Evolutionary conservation across 208 protist genomes (phyloP), one percentile per base, ranked within the genome.

Genomic region (Trypanosoma melophagium): DNA sequence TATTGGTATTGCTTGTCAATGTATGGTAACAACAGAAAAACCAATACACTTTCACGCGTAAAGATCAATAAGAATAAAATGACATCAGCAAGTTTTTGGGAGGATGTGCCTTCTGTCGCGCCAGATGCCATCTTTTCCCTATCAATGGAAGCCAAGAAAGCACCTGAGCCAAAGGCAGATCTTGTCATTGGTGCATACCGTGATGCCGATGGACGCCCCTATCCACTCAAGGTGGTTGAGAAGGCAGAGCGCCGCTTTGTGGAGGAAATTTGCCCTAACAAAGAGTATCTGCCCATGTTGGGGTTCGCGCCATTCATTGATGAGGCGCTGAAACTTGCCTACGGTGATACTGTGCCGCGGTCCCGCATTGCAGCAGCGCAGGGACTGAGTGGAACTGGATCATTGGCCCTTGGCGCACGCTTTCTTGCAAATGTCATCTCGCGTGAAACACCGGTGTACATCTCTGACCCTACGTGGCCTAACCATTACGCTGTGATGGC

Each of bases 101-200:
- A 62, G 12, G 21, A 57, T 28, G 63, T 95, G 8, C 8, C 71
- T 10, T 22, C 58, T 5, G 58, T 76, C 10, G 54, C 73, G 17
- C 69, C 76, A 14, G 89, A 95, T 63, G 40, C 38, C 55, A 89
- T 92, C 50, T 86, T 95, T 51, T 38, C 57, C 0, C 71, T 91
- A 12, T 54, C 81, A 13, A 50, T 19, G 0, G 42, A 53, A 4
- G 89, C 89, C 1, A 80, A 79, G 51, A 63, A 52, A 1, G 89
- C 81, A 9, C 69, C 62, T 14, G 78, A 66, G n/a, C 78, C 81
- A 9, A 99, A 99, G 83, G 87, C 98, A 3, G 95, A 99, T 77
- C 88, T 99, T 38, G 89, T 96, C 53, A 97, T 99, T 54, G 98
- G 98, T 45, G 98, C 98, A 28, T 99, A 99, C 84, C 86, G 98